Evolutionary conservation across 441 rosid genomes (phyloP).

Genomic region (Geranium incanum): DNA sequence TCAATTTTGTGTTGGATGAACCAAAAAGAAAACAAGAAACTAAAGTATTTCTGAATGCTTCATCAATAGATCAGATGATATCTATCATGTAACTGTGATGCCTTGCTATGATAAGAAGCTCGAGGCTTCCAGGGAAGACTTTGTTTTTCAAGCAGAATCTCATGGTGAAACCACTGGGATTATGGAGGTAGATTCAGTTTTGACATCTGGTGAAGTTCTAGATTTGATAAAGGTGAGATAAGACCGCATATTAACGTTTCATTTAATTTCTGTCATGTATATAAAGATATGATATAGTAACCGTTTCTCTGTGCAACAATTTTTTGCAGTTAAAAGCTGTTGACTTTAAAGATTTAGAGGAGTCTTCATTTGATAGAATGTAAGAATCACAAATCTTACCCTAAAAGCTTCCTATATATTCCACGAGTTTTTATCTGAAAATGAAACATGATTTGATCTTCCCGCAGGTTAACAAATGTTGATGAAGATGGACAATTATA

Average conservation of each 20-base stretch:
- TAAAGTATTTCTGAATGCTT: constrained; percentile 18
- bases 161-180: constrained; percentile 25
- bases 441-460: constrained; percentile 5
- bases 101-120: constrained; percentile 97
- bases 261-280: background rate
- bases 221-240: constrained; percentile 70
- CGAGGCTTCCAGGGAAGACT: constrained; percentile 86
- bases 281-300: background rate
- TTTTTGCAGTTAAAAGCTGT: constrained; percentile 59
- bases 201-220: constrained; percentile 80
- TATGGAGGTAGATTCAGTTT: constrained; percentile 82
- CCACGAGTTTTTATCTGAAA: background rate
- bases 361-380: constrained; percentile 64
- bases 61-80: constrained; percentile 56
- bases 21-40: background rate
- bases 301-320: constrained; percentile 2
- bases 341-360: constrained; percentile 58
- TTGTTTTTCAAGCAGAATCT: constrained; percentile 48
- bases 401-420: background rate
- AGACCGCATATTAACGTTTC: constrained; percentile 11
- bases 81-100: constrained; percentile 91
- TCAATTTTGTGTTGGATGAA: background rate
- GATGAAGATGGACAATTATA: constrained; percentile 62
- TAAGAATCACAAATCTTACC: constrained; percentile 31
- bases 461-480: constrained; percentile 64